Percentiles rank a stretch among this genome's conserved stretches.
Evolutionary conservation across 345 rosid genomes (phyloP).

Genomic region (Litchi chinensis): DNA sequence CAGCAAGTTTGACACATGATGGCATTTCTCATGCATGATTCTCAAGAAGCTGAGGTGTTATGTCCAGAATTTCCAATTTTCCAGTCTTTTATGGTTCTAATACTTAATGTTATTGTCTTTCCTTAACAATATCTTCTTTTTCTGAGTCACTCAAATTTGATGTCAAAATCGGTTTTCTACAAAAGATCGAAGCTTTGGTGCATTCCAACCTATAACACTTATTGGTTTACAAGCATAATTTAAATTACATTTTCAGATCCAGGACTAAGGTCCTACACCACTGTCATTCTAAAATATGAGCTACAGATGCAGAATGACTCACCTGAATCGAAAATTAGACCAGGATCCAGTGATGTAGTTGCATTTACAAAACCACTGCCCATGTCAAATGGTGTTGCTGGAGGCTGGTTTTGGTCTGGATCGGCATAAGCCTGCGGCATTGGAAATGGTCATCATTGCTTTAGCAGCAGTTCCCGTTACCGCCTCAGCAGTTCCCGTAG

Average conservation of each 20-base stretch:
- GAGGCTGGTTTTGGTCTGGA: constrained; percentile 75
- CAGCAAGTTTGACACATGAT: neutral
- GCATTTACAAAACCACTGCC: constrained; percentile 95
- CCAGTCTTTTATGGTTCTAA: neutral
- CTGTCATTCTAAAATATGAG: no score
- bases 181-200: neutral
- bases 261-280: neutral
- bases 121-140: neutral
- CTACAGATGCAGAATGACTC: constrained; percentile 34
- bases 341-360: constrained; percentile 86
- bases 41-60: neutral
- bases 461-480: no score
- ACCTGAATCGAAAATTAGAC: no score
- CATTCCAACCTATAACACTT: neutral
- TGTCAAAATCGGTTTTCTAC: neutral
- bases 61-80: neutral
- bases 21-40: neutral
- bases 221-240: neutral
- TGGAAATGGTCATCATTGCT: no score
- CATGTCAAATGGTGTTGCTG: constrained; percentile 96
- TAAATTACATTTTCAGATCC: neutral
- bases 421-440: constrained; percentile 63
- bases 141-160: neutral
- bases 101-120: neutral
- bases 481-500: constrained; percentile 62